Conservation (phyloP, 257 asterid genomes). For the Nicotiana benthamiana region DNA sequence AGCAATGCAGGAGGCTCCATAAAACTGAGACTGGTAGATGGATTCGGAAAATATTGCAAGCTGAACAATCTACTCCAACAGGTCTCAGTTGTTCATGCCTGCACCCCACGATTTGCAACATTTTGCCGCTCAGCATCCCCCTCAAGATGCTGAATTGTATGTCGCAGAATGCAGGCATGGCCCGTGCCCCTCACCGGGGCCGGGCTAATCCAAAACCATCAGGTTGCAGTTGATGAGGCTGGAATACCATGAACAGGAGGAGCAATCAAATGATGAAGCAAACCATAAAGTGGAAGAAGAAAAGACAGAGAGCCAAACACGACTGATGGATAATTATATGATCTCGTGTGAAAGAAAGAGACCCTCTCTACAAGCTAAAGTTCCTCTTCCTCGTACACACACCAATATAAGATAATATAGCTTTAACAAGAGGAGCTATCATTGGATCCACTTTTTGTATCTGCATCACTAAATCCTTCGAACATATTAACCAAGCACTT, state of each 20-base stretch:
- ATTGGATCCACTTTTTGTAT: not conserved
- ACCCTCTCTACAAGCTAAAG: not conserved
- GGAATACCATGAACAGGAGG: slow-evolving; percentile 18
- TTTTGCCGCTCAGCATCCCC: slow-evolving; percentile 45
- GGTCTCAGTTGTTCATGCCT: slow-evolving; percentile 75
- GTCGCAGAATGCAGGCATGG: slow-evolving; percentile 85
- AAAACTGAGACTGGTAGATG: slow-evolving; percentile 45
- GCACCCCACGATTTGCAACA: slow-evolving; percentile 61
- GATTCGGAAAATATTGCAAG: slow-evolving; percentile 9
- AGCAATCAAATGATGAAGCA: slow-evolving; percentile 6
- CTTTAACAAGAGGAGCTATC: not conserved
- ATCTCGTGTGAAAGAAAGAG: not conserved
- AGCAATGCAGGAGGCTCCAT: slow-evolving; percentile 27
- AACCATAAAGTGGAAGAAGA: not conserved
- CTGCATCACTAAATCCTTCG: not conserved
- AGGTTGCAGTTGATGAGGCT: slow-evolving; percentile 67
- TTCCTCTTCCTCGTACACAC: not conserved
- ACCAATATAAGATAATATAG: not conserved
- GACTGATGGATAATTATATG: not conserved
- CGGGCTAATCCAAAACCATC: slow-evolving; percentile 95
- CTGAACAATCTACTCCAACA: slow-evolving; percentile 30
- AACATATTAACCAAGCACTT: not conserved
- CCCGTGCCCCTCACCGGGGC: slow-evolving; percentile 99
- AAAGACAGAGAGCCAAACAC: not conserved
- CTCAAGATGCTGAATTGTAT: slow-evolving; percentile 20